A percentile compares a stretch with the other conserved stretches of the same genome.
Evolutionary conservation across 1,139 yeast species (phyloP).

Genomic region (Pichia sp.): DNA sequence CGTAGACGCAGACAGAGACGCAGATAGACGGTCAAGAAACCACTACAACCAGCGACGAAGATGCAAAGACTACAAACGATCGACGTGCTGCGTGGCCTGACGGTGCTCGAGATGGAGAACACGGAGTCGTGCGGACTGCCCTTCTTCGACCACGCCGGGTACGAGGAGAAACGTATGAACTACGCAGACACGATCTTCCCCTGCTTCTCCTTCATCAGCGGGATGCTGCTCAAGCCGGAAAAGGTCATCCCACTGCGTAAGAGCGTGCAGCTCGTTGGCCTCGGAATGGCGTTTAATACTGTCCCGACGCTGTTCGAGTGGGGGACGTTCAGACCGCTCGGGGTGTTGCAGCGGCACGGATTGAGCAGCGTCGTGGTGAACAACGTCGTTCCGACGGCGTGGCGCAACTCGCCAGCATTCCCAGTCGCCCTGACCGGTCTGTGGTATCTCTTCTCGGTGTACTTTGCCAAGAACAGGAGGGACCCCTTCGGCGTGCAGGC

Average conservation of each 20-base stretch:
- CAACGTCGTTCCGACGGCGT: constrained; percentile 3
- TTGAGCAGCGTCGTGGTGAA: constrained; percentile 29
- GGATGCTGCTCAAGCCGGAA: constrained; percentile 28
- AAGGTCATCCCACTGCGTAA: constrained; percentile 21
- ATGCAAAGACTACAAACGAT: constrained; percentile 7
- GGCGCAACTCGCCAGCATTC: constrained; percentile 2
- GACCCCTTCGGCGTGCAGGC: constrained; percentile 31
- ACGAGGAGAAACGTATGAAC: constrained; percentile 29
- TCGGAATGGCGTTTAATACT: constrained; percentile 35
- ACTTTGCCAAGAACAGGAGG: neutral
- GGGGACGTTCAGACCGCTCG: constrained; percentile 30
- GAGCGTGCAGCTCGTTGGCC: constrained; percentile 32
- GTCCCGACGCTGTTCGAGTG: constrained; percentile 19
- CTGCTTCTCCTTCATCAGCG: constrained; percentile 34
- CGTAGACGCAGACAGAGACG: no score
- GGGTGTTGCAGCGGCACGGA: constrained; percentile 38
- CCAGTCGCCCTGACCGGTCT: neutral
- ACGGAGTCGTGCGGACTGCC: constrained; percentile 28
- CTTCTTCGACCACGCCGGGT: constrained; percentile 31
- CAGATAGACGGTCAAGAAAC: no score
- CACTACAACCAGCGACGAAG: neutral
- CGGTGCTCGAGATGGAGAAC: constrained; percentile 36
- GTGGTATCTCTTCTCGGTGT: neutral
- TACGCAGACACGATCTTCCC: constrained; percentile 39
- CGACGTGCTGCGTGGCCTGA: constrained; percentile 35